Conservation (phyloP, 106 monocot genomes). For the Phalaenopsis equestris region DNA sequence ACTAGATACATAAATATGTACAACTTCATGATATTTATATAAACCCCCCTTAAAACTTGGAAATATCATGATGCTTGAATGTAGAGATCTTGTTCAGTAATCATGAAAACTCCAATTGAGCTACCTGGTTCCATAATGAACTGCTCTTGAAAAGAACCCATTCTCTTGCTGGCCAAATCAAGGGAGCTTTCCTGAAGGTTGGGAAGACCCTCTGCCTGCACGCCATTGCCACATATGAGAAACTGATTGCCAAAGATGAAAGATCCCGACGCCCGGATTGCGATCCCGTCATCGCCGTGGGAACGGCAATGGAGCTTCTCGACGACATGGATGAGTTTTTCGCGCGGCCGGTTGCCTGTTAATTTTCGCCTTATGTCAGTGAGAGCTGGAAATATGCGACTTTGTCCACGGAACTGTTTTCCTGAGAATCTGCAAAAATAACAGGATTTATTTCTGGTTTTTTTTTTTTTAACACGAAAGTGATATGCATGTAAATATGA, state of each 20-base stretch:
- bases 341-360: conserved; percentile 46
- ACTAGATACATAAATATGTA: background rate
- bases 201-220: conserved; percentile 82
- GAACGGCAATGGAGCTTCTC: conserved; percentile 93
- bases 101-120: conserved; percentile 46
- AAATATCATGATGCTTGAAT: conserved; percentile 27
- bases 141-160: conserved; percentile 76
- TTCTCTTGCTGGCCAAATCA: conserved; percentile 40
- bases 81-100: conserved; percentile 67
- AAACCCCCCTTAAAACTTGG: background rate
- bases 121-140: conserved; percentile 66
- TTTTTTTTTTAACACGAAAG: no score
- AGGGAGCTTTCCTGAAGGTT: conserved; percentile 46
- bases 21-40: background rate
- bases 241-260: conserved; percentile 80
- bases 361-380: conserved; percentile 65
- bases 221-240: conserved; percentile 72
- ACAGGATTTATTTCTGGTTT: no score
- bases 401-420: conserved; percentile 34
- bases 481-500: no score
- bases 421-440: conserved; percentile 62
- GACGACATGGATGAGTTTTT: conserved; percentile 84
- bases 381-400: conserved; percentile 56
- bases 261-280: conserved; percentile 72
- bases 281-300: conserved; percentile 36